Conservation (phyloP, 352 stramenopile species). For the Pythium angustatum region DNA sequence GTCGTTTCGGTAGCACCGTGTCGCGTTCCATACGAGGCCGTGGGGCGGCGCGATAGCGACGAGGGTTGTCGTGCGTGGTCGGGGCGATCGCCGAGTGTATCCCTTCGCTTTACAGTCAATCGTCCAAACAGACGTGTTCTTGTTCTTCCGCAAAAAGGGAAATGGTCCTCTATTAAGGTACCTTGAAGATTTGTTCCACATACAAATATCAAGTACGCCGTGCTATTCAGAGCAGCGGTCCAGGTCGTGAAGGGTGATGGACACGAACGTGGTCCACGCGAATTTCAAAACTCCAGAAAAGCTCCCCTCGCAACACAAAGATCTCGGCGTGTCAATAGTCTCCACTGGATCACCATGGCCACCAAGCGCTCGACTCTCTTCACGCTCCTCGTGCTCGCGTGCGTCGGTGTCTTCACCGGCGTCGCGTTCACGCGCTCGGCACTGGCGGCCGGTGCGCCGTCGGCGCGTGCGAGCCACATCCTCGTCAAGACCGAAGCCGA, state of each 20-base stretch:
- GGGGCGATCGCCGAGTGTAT: constrained; percentile 12
- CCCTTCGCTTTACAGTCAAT: constrained; percentile 1
- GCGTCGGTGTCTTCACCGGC: constrained; percentile 37
- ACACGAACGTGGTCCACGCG: constrained; percentile 18
- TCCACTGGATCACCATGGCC: too few species aligned
- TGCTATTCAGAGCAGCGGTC: background rate
- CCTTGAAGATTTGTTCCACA: background rate
- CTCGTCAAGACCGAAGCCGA: constrained; percentile 64
- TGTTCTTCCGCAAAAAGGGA: background rate
- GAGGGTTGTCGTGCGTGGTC: constrained; percentile 15
- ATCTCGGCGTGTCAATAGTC: background rate
- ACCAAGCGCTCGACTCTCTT: constrained; percentile 28
- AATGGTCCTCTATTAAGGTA: constrained; percentile 14
- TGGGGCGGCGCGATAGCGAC: background rate
- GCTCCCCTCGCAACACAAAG: background rate
- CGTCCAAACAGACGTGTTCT: background rate
- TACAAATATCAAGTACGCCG: constrained; percentile 16
- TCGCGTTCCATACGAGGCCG: background rate
- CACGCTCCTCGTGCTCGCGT: constrained; percentile 28
- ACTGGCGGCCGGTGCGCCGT: constrained; percentile 30
- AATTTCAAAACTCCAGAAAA: constrained; percentile 12
- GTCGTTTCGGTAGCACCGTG: constrained; percentile 20
- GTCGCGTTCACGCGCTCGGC: constrained; percentile 31
- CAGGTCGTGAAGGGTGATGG: constrained; percentile 7
- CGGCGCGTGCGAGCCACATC: constrained; percentile 77